These are phyloP conservation scores for Trichoderma gamsii DNA, from an alignment of 495 filamentous ascomycete species.

Conservation along the genomic window DNA sequence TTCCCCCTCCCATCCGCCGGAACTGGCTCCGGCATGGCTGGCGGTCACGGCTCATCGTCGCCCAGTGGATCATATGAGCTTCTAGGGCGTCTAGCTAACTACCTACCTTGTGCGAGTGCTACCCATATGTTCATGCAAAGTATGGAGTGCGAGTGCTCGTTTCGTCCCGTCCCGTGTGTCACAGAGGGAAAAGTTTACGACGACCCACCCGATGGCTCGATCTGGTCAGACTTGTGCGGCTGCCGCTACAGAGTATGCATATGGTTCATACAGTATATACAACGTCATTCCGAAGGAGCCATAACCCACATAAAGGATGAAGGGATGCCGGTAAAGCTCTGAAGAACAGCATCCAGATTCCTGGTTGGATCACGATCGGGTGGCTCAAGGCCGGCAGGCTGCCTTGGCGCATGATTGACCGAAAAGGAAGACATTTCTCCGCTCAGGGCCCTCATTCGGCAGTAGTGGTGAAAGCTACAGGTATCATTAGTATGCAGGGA, in stretches of 20 bases:
- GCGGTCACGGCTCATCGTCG: too few species aligned
- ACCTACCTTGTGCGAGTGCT: background rate
- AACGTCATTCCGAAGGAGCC: background rate
- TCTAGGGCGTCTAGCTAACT: background rate
- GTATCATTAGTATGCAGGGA: background rate
- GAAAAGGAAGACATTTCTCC: background rate
- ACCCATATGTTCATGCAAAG: background rate
- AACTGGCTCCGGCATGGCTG: background rate
- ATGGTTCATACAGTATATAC: background rate
- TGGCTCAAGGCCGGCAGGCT: background rate
- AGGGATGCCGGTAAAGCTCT: background rate
- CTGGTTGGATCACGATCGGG: conserved; percentile 7
- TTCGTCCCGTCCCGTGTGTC: conserved; percentile 10
- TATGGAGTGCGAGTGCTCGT: background rate
- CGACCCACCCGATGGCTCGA: background rate
- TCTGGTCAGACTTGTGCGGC: background rate
- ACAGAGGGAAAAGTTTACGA: background rate
- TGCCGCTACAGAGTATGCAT: background rate
- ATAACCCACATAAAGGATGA: background rate
- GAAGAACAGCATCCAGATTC: background rate
- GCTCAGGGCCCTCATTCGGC: background rate
- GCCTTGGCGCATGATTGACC: background rate
- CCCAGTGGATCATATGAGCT: background rate
- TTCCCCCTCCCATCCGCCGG: background rate
- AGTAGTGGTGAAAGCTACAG: background rate